Base-by-base conservation (phyloP, 83 land plant species). In the Picea mariana region DNA sequence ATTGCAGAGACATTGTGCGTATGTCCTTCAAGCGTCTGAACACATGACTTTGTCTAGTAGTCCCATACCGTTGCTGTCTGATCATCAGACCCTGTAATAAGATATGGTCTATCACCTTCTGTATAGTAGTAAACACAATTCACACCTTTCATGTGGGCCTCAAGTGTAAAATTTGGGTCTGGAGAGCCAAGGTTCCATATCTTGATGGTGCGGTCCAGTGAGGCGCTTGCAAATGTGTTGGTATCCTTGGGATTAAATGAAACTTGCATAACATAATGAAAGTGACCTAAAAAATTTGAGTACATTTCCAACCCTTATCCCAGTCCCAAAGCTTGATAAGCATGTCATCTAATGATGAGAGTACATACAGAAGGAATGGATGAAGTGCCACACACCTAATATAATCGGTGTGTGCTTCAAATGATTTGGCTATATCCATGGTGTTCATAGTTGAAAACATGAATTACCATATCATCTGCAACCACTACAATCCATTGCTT, bases 401-500 rank as follows among this genome's bases (percentile, higher is more conserved):
- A 59, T 86, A 88, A 79, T 86, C 88, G 65, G 85, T 86, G 69
- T 88, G 90, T 44, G 90, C 90, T 80, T 85, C 90, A 86, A 85
- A 88, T 11, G 82, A 27, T 58, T 83, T 88, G 69, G 86, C 80
- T 67, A 83, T 88, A 63, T 88, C 90, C 90, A 88, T 88, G 38
- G 99, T 98, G 80, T 98, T 98, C 2, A 85, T 95, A 98, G 84
- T 98, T 98, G 88, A 95, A 98, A 12, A 98, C 97, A 83, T 96
- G 98, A 80, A 98, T 94, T 66, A 88, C 85, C 97, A 96, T 98
- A 81, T 98, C 99, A 88, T 98, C 99, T 61, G 99, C 95, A 65
- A 96, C 99, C 80, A 98, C 99, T 77, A 98, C 98, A 67, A 98
- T 87, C 99, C 98, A 98, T 69, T 98, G 99, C 78, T 94, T 98